Percentiles rank a stretch among this genome's conserved stretches.
Evolutionary conservation across 306 rosid genomes (phyloP).

Genomic region (Lathyrus oleraceus): DNA sequence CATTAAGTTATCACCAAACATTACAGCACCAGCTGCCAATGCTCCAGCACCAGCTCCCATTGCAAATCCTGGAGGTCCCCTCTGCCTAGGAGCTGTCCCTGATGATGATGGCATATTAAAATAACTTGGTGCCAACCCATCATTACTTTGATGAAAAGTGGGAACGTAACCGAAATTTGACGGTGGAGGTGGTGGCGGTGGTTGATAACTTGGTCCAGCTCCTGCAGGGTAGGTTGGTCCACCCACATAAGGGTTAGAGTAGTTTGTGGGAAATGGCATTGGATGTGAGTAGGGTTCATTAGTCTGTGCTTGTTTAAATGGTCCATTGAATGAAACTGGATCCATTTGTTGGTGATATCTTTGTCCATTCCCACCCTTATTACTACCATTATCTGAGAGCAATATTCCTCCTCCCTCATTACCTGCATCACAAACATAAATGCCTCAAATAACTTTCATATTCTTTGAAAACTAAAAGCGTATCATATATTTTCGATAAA

Average conservation of each 20-base stretch:
- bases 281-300: conserved; percentile 44
- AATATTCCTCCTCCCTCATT: conserved; percentile 49
- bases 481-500: no score
- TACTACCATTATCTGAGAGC: conserved; percentile 46
- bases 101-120: conserved; percentile 46
- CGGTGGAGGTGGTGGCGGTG: conserved; percentile 43
- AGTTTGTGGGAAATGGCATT: conserved; percentile 51
- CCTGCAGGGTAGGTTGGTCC: conserved; percentile 37
- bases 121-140: conserved; percentile 49
- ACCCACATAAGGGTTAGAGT: conserved; percentile 46
- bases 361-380: conserved; percentile 44
- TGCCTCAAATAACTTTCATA: neutral
- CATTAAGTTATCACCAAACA: conserved; percentile 76
- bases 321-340: conserved; percentile 30
- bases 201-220: conserved; percentile 49
- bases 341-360: conserved; percentile 25
- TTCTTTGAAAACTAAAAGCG: neutral
- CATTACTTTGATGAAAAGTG: conserved; percentile 50
- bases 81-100: conserved; percentile 47
- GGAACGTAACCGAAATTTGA: conserved; percentile 57
- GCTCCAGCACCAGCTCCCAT: conserved; percentile 65
- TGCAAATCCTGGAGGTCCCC: conserved; percentile 61
- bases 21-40: conserved; percentile 80
- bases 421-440: conserved; percentile 40
- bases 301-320: conserved; percentile 42